These are phyloP conservation scores for Periconia macrospinosa DNA, from an alignment of 2,329 filamentous ascomycete genomes.

Conservation along the genomic window DNA sequence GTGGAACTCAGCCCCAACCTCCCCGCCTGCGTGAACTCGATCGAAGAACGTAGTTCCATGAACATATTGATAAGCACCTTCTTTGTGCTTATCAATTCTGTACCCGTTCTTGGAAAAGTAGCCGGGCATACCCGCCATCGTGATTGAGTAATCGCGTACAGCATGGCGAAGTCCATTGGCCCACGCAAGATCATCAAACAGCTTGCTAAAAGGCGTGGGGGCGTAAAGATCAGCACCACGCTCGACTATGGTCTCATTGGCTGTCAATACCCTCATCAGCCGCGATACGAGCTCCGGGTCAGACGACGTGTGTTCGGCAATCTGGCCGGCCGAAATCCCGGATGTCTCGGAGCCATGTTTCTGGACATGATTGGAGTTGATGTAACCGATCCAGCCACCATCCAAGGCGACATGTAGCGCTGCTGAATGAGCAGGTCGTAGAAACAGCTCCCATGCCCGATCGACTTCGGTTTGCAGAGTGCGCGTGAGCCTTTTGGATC, in stretches of 20 bases:
- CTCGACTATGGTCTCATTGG: not conserved
- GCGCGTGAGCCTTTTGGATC: not conserved
- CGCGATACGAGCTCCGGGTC: not conserved
- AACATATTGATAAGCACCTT: not conserved
- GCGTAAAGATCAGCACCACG: not conserved
- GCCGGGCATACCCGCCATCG: not conserved
- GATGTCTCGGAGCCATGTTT: not conserved
- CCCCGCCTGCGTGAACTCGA: not conserved
- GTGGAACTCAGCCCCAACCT: not conserved
- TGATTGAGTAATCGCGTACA: not conserved
- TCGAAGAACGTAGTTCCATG: not conserved
- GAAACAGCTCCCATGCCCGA: not conserved
- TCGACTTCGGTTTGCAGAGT: not conserved
- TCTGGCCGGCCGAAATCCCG: not conserved
- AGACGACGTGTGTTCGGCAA: not conserved
- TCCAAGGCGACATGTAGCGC: not conserved
- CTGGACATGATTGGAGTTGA: not conserved
- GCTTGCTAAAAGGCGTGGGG: conserved; percentile 1
- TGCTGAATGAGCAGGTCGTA: not conserved
- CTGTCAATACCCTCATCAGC: conserved; percentile 3
- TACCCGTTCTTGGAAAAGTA: not conserved
- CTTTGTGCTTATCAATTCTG: too few relatives aligned
- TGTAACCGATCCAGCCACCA: not conserved
- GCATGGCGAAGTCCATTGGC: not conserved
- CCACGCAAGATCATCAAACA: not conserved